Percentiles rank a stretch among this genome's conserved stretches.
Evolutionary conservation across 2,329 filamentous ascomycete genomes (phyloP).

Genomic region (Curvularia sp.): DNA sequence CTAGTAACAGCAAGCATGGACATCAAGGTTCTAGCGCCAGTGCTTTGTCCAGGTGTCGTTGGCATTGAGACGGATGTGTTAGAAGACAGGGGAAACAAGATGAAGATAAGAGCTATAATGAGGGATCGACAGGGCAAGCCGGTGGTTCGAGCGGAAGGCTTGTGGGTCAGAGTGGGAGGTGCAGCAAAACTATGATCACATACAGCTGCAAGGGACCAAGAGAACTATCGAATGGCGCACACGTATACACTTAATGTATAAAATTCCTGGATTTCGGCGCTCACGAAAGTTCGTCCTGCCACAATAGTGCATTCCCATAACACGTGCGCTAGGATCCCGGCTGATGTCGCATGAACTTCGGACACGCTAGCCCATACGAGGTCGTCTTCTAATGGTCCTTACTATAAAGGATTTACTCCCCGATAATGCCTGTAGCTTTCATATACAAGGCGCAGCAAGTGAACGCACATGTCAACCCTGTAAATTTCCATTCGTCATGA

Average conservation of each 20-base stretch:
- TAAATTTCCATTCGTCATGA: conserved; percentile 20
- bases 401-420: conserved; percentile 20
- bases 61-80: conserved; percentile 35
- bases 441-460: conserved; percentile 13
- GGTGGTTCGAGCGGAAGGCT: conserved; percentile 30
- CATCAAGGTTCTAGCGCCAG: conserved; percentile 32
- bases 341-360: conserved; percentile 16
- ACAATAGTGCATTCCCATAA: conserved; percentile 10
- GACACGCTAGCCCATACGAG: conserved; percentile 20
- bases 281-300: conserved; percentile 4
- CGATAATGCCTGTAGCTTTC: conserved; percentile 21
- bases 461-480: conserved; percentile 21
- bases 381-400: conserved; percentile 18
- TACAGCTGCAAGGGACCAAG: conserved; percentile 1
- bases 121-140: conserved; percentile 33
- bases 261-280: background rate
- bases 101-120: conserved; percentile 34
- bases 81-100: conserved; percentile 29
- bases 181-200: conserved; percentile 26
- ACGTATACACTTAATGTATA: background rate
- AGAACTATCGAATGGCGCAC: background rate
- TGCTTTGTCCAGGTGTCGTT: conserved; percentile 34
- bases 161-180: conserved; percentile 33
- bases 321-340: conserved; percentile 26
- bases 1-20: conserved; percentile 35